Evolutionary conservation across 2,329 filamentous ascomycete genomes (phyloP).

Genomic region (Onygenales sp.): DNA sequence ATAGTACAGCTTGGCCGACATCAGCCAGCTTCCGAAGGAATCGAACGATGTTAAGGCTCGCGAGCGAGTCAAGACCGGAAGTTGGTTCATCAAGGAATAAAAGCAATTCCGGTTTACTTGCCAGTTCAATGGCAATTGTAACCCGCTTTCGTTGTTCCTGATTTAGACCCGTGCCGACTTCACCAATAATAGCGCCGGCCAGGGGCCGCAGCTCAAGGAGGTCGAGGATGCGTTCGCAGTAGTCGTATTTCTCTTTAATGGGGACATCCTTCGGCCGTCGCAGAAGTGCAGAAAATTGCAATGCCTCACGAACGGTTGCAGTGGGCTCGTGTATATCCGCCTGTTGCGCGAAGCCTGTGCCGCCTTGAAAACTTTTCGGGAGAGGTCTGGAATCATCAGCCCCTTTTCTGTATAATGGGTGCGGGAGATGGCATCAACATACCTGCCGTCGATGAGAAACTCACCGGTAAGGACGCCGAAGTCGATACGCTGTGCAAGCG

Average conservation of each 20-base stretch:
- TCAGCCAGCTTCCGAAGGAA: constrained; percentile 54
- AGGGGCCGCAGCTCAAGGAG: constrained; percentile 60
- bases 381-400: constrained; percentile 23
- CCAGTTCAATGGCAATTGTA: constrained; percentile 54
- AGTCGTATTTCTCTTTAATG: constrained; percentile 54
- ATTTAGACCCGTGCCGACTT: constrained; percentile 50
- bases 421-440: constrained; percentile 7
- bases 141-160: constrained; percentile 59
- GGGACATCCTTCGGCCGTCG: constrained; percentile 51
- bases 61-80: constrained; percentile 58
- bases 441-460: constrained; percentile 38
- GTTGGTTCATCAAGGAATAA: constrained; percentile 57
- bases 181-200: constrained; percentile 55
- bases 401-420: not conserved
- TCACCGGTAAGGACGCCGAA: constrained; percentile 35
- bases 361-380: constrained; percentile 42
- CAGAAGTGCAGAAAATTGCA: constrained; percentile 56
- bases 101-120: constrained; percentile 51
- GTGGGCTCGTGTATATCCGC: constrained; percentile 60
- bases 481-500: constrained; percentile 36
- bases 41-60: constrained; percentile 55
- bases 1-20: constrained; percentile 80
- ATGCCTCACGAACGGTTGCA: constrained; percentile 56
- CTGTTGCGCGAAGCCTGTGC: constrained; percentile 50
- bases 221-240: constrained; percentile 59